Base-by-base conservation (phyloP, 2,329 filamentous ascomycete species). In the Verticillium longisporum region DNA sequence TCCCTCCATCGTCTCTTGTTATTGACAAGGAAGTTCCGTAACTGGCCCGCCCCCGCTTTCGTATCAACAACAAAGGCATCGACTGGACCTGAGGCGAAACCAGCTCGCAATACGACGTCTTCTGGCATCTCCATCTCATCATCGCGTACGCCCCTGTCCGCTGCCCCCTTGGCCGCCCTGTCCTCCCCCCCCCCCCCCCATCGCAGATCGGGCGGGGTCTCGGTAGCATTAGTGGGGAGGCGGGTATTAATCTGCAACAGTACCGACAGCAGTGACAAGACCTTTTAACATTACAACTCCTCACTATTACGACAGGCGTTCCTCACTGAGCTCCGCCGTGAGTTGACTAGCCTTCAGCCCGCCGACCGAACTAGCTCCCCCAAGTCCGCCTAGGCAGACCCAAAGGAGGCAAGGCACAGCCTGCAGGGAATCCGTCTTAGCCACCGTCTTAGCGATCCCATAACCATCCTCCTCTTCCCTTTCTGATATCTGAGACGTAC, bases 221-320 rank as follows among this genome's bases (percentile, higher is more conserved):
- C 37, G 56, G 36, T 33, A 58, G 31, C 26, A 58, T 38, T 57
- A 37, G 56, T 38, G 45, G 26, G 56, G 26, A 53, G 37, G 18
- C 56, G 56, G 37, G 33, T 38, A 58, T 58, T 58, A 58, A 58
- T 45, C 56, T 58, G 56, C 56, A 58, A 58, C 56, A 58, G 37
- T 31, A 53, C 45, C 45, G 45, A 53, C 45, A 53, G 45, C 21
- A 53, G 45, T 18, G 21, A 53, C 45, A 53, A 53, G 45, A 53
- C 45, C 45, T 53, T 53, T 41, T 53, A 18, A 53, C 45, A 53
- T 53, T 53, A 18, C n/a, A 18, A 53, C 45, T 53, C n/a, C 45
- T 53, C 45, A 53, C 45, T 53, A 31, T 53, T 53, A 53, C 45
- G 45, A 53, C 45, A 21, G 45, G 45, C 45, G 45, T 53, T 53